Percentiles rank a stretch among this genome's conserved stretches.
These are phyloP conservation scores for Artemisia tridentata DNA, from an alignment of 129 eudicot genomes.

Conservation along the genomic window DNA sequence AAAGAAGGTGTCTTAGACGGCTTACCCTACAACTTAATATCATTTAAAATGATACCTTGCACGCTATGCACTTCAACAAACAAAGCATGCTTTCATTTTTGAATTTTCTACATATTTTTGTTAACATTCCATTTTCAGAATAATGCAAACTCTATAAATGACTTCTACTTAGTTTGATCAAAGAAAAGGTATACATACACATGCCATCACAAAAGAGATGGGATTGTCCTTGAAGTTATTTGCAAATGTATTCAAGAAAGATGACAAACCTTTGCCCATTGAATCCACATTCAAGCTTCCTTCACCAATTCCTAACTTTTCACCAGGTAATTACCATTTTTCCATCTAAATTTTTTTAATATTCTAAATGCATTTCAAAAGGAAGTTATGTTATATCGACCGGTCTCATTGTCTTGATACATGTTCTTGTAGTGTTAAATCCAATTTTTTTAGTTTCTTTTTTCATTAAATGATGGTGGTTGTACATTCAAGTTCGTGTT, in stretches of 20 bases:
- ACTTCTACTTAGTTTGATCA: background rate
- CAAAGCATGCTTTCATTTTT: constrained; percentile 15
- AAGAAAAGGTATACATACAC: background rate
- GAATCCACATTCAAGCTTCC: constrained; percentile 63
- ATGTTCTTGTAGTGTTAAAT: background rate
- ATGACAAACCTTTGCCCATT: constrained; percentile 46
- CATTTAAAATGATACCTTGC: constrained; percentile 27
- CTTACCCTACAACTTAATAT: constrained; percentile 10
- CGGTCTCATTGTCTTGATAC: too few relatives aligned
- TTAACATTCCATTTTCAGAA: constrained; percentile 2
- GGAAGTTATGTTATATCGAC: background rate
- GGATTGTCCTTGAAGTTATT: constrained; percentile 25
- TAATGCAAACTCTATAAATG: constrained; percentile 14
- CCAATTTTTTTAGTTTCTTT: too few relatives aligned
- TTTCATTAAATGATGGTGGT: too few relatives aligned
- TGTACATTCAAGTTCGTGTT: too few relatives aligned
- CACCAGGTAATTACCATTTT: constrained; percentile 43
- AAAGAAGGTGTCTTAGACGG: constrained; percentile 23
- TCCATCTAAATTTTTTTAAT: background rate
- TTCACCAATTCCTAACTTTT: constrained; percentile 63
- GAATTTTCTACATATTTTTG: background rate
- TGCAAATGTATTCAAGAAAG: constrained; percentile 33
- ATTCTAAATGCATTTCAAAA: background rate
- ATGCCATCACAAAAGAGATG: constrained; percentile 27
- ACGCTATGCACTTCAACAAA: constrained; percentile 31